These are phyloP conservation scores for Mucor saturninus DNA, from an alignment of 371 early-diverging fungal genomes.

Conservation along the genomic window DNA sequence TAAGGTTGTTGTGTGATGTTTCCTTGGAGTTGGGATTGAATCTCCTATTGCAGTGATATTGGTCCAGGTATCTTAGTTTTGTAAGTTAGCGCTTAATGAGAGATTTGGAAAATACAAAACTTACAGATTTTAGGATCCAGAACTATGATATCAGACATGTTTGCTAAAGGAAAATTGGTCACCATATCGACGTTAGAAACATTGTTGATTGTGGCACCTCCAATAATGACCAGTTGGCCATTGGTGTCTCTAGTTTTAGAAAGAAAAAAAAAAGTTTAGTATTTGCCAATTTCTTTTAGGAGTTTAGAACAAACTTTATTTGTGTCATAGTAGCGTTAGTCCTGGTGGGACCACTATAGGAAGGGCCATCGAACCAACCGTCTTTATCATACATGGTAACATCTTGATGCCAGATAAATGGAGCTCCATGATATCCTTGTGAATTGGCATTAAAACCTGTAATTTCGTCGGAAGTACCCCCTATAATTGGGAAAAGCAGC, in stretches of 20 bases:
- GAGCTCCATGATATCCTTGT: background rate
- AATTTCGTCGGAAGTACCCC: slow-evolving; percentile 30
- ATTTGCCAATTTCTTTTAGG: background rate
- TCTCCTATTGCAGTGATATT: slow-evolving; percentile 16
- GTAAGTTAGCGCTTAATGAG: no score
- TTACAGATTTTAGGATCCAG: slow-evolving; percentile 34
- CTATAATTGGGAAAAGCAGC: slow-evolving; percentile 12
- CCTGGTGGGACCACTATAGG: slow-evolving; percentile 19
- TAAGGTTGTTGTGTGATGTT: slow-evolving; percentile 35
- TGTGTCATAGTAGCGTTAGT: slow-evolving; percentile 34
- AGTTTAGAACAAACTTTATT: slow-evolving; percentile 22
- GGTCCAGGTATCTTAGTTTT: slow-evolving; percentile 25
- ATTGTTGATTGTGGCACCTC: slow-evolving; percentile 26
- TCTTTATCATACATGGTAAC: slow-evolving; percentile 20
- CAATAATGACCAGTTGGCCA: slow-evolving; percentile 27
- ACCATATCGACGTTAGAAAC: slow-evolving; percentile 15
- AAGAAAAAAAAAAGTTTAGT: background rate
- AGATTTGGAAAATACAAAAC: background rate
- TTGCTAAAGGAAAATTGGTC: slow-evolving; percentile 27
- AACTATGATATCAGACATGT: slow-evolving; percentile 30
- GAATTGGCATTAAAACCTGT: slow-evolving; percentile 17
- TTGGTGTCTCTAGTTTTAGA: slow-evolving; percentile 26
- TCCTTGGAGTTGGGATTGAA: slow-evolving; percentile 20
- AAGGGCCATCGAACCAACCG: slow-evolving; percentile 9
- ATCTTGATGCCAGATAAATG: slow-evolving; percentile 30